These are phyloP conservation scores for Capsella bursapastoris DNA, from an alignment of 345 rosid genomes.

Conservation along the genomic window DNA sequence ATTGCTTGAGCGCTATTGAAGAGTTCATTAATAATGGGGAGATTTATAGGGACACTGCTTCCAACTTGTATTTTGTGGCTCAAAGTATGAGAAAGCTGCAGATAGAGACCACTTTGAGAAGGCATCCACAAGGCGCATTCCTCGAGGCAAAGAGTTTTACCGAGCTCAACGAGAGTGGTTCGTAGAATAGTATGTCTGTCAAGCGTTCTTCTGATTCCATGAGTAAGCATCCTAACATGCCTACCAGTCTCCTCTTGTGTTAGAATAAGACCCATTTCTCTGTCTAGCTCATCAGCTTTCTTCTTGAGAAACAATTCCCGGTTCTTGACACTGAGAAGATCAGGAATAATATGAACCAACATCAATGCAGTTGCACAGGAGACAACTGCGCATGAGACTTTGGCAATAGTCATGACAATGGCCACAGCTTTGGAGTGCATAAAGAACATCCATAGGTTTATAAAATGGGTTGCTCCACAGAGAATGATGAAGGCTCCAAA, in stretches of 20 bases:
- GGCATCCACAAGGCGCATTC: slow-evolving; percentile 99
- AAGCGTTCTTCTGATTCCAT: slow-evolving; percentile 91
- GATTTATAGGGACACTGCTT: slow-evolving; percentile 63
- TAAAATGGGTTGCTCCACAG: slow-evolving; percentile 95
- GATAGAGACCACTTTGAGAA: slow-evolving; percentile 58
- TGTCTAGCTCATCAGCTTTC: slow-evolving; percentile 84
- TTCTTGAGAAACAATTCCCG: slow-evolving; percentile 80
- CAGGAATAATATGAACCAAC: slow-evolving; percentile 93
- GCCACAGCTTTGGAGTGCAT: slow-evolving; percentile 88
- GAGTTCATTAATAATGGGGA: slow-evolving; percentile 63
- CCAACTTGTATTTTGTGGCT: slow-evolving; percentile 68
- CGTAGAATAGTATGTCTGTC: slow-evolving; percentile 80
- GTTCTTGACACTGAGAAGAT: slow-evolving; percentile 78
- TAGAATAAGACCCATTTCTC: slow-evolving; percentile 90
- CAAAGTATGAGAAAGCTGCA: slow-evolving; percentile 81
- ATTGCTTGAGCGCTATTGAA: slow-evolving; percentile 69
- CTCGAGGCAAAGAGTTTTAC: slow-evolving; percentile 77
- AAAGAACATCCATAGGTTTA: slow-evolving; percentile 81
- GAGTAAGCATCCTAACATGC: slow-evolving; percentile 95
- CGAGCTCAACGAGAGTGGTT: slow-evolving; percentile 93
- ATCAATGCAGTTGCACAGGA: slow-evolving; percentile 89
- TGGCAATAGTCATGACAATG: slow-evolving; percentile 77
- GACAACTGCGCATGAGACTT: slow-evolving; percentile 83
- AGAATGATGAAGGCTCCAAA: slow-evolving; percentile 94
- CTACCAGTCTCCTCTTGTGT: slow-evolving; percentile 93